Conservation (phyloP, 1,284 basidiomycete genomes). For the Waitea zeae region DNA sequence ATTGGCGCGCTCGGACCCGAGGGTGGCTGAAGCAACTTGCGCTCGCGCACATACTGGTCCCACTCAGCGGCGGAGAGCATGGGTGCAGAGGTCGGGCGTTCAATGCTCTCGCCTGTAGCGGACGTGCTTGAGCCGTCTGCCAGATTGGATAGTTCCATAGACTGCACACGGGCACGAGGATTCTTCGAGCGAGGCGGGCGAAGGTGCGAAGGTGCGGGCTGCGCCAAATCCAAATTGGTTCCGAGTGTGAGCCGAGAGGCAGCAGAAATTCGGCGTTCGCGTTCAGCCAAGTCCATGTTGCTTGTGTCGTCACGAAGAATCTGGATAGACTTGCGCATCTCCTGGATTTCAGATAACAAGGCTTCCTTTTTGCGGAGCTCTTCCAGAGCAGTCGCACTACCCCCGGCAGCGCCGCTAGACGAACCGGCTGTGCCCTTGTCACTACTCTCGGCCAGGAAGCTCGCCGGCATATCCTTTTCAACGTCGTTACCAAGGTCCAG, state of each 20-base stretch:
- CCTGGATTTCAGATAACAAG: conserved; percentile 58
- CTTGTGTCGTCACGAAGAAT: conserved; percentile 51
- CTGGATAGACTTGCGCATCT: conserved; percentile 62
- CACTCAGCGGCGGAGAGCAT: conserved; percentile 57
- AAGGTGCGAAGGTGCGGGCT: conserved; percentile 30
- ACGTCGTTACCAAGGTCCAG: conserved; percentile 60
- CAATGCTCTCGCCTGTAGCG: conserved; percentile 31
- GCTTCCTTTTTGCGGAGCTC: conserved; percentile 50
- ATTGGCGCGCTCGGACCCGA: conserved; percentile 61
- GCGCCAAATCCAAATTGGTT: conserved; percentile 29
- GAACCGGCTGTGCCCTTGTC: neutral
- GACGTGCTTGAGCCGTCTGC: conserved; percentile 15
- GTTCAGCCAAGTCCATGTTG: conserved; percentile 29
- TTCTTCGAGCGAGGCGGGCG: conserved; percentile 50
- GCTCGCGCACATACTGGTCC: conserved; percentile 65
- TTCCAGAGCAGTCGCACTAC: conserved; percentile 26
- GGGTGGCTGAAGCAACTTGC: conserved; percentile 68
- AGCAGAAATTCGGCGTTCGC: conserved; percentile 50
- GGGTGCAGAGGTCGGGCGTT: conserved; percentile 54
- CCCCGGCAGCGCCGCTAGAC: neutral
- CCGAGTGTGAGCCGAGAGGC: conserved; percentile 50
- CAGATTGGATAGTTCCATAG: conserved; percentile 44
- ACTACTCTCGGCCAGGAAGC: conserved; percentile 34
- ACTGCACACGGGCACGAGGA: conserved; percentile 46
- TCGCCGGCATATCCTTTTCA: conserved; percentile 51